Evolutionary conservation across 352 stramenopile species (phyloP), one percentile per base, ranked within the genome.

Genomic region (Globisporangium solare): DNA sequence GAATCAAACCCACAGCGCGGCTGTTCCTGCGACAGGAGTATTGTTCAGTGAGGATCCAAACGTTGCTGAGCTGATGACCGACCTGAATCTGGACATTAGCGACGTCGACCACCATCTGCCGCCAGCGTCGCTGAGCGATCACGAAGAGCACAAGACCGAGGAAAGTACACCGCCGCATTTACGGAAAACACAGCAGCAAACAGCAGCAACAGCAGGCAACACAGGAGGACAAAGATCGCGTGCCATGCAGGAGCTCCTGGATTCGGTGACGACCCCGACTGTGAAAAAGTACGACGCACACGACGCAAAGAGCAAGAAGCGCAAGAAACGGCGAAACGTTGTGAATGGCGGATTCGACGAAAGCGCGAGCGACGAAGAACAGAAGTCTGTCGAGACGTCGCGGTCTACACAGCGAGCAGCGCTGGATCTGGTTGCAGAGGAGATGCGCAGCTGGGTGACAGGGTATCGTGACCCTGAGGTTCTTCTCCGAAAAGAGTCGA

Each of bases 391-490:
- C 39, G 43, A 39, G 22, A 37, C 10, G 2, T 18, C 20, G 10
- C 31, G 21, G 10, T 54, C 21, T 17, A 13, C 47, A 6, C 54
- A 61, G 7, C 31, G 40, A 43, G 10, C 39, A 45, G 39, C 18
- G 10, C 43, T 27, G 27, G 60, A 84, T 46, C 50, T 53, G 18
- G 72, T 76, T 6, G 61, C 46, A 0, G 56, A 49, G 0, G 77
- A 90, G 48, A 88, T 88, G 76, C 22, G 71, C 27, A 74, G 60
- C 35, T 89, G 80, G 80, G 78, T 88, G 31, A 65, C 61, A 18
- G 76, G 78, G 0, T 70, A 74, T 35, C 70, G 76, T 1, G 68
- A 87, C 49, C 76, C 78, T 4, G 77, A 74, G 6, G 76, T 89
- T 32, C 56, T 90, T 27, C 63, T 67, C 15, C 74, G 76, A 12